Base-by-base conservation (phyloP, 148 eudicot genomes). In the Rhododendron mucronatum region DNA sequence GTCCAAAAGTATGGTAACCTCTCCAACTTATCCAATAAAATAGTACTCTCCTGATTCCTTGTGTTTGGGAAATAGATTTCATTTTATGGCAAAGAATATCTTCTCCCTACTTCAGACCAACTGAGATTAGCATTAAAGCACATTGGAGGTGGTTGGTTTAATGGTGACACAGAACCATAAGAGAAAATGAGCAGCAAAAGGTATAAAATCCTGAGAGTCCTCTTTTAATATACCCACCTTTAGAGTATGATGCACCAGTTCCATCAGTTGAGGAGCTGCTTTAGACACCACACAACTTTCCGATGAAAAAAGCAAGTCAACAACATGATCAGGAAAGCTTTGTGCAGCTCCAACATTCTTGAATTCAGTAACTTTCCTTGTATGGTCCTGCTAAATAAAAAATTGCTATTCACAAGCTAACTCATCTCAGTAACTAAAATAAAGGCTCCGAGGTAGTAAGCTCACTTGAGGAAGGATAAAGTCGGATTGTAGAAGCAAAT, bases 231-330 rank as follows among this genome's bases (percentile, higher is more conserved):
- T 65, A 87, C 94, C 86, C 79, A 95, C 99, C 95, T 91, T 87
- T 48, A 97, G 94, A 35, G 98, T 94, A 89, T 91, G 96, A 86
- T 95, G 98, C 83, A 95, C 99, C 85, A 95, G 88, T 88, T 95
- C 92, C 93, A 97, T 93, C 81, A 97, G 87, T 65, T 91, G 92
- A 82, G 87, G 84, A 88, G 99, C 96, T 85, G 98, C 98, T 89
- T 91, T 92, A 89, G 99, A 97, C 53, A 97, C 97, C 79, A 93
- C 88, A 91, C 95, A 97, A 78, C 87, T 93, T 89, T 95, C 95
- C 47, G 99, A 94, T 7, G 92, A 92, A 87, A 97, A 94, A 73
- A 97, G 95, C 85, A 97, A 89, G 80, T 92, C 92, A 83, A 93
- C 94, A 82, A 88, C 91, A 88, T 86, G 91, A 79, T 90, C 88